Evolutionary conservation across 306 rosid genomes (phyloP).

Genomic region (Psophocarpus tetragonolobus): DNA sequence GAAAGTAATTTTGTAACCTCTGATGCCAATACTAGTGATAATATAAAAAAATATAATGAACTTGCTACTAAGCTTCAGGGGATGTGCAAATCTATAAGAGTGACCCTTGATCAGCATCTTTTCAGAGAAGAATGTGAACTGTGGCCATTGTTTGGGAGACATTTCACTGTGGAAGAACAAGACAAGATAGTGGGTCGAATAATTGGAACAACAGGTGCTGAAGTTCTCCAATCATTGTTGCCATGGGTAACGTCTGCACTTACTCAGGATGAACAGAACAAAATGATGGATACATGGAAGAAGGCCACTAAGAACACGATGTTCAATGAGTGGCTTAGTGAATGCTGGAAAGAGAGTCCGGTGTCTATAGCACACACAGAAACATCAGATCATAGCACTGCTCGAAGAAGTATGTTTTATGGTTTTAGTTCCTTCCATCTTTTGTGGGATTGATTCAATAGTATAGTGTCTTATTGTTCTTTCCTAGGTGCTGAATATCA

Average conservation of each 20-base stretch:
- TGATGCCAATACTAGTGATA: slow-evolving; percentile 43
- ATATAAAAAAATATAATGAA: slow-evolving; percentile 61
- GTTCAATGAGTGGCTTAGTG: slow-evolving; percentile 98
- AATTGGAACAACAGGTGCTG: slow-evolving; percentile 99
- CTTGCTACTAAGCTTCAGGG: slow-evolving; percentile 97
- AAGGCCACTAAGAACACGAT: slow-evolving; percentile 96
- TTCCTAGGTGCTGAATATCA: slow-evolving; percentile 65
- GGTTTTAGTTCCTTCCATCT: slow-evolving; percentile 24
- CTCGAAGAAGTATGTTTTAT: slow-evolving; percentile 56
- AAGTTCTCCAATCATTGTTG: slow-evolving; percentile 97
- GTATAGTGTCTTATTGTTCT: slow-evolving; percentile 32
- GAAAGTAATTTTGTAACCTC: slow-evolving; percentile 44
- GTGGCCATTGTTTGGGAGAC: slow-evolving; percentile 94
- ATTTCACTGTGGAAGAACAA: slow-evolving; percentile 97
- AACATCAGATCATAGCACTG: slow-evolving; percentile 52
- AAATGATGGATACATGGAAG: slow-evolving; percentile 97
- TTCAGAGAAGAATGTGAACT: slow-evolving; percentile 95
- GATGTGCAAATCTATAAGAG: slow-evolving; percentile 95
- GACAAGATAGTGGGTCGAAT: slow-evolving; percentile 93
- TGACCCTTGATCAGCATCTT: slow-evolving; percentile 89
- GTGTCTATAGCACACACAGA: slow-evolving; percentile 48
- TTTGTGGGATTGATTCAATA: slow-evolving; percentile 22
- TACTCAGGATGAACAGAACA: slow-evolving; percentile 92
- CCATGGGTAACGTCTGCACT: slow-evolving; percentile 99
- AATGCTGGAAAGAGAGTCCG: slow-evolving; percentile 93